Base-by-base conservation (phyloP, 345 rosid species). In the Eucalyptus brandiana region DNA sequence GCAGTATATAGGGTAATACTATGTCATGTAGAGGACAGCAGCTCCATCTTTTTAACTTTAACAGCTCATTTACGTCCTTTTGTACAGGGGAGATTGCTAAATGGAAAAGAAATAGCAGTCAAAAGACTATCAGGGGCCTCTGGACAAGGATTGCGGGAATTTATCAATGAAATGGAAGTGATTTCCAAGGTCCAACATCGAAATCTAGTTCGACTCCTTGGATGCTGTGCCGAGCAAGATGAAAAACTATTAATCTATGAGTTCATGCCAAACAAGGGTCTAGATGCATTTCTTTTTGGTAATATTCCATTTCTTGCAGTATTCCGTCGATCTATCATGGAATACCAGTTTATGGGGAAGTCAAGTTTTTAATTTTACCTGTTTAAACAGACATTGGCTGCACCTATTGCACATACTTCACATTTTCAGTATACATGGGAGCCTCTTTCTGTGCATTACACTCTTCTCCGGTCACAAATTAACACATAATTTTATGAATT, bases 71-170 rank as follows among this genome's bases (percentile, higher is more conserved):
- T 72, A 72, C 23, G 28, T 37, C 83, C 83, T 72, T 72, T 37
- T 72, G 83, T 72, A 6, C 92, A 93, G 86, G 91, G 94, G 87
- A 86, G 49, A 86, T 44, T 91, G 44, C 40, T 28, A 11, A 88
- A 91, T 89, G 94, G 93, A 44, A 83, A 90, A 51, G 92, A 90
- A 90, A 86, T 91, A 81, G 94, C 94, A 11, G 93, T 94, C n/a
- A 94, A 94, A 89, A 91, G 94, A 88, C 90, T 93, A 7, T 89
- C 92, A 19, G 86, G 37, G 53, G 88, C 87, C 34, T 92, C 94
- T 2, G 90, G 89, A 21, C 93, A 91, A 86, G 93, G 93, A 44
- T 6, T 83, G 8, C 89, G 90, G 88, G 94, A 94, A 85, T 93
- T 94, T 76, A 87, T 87, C 88, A 93, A 91, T 42, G 95, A 94